Conservation (phyloP, 169 alveolate species). For the Cryptosporidium xiaoi region DNA sequence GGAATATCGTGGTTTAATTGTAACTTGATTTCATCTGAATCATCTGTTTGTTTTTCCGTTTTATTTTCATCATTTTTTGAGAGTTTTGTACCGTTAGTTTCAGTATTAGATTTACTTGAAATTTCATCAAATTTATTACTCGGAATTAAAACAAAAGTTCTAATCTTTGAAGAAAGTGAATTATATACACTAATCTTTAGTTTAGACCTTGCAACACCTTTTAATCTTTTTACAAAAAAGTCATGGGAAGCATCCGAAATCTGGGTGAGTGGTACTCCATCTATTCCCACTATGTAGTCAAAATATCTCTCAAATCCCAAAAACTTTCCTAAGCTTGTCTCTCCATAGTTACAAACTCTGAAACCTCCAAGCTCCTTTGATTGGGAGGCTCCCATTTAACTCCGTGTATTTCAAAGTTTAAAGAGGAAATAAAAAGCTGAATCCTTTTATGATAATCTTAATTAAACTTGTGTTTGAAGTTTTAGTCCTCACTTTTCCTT, state of each 20-base stretch:
- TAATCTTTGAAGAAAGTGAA: conserved; percentile 36
- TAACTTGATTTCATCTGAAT: not conserved
- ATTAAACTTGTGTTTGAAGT: not conserved
- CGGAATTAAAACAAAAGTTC: conserved; percentile 52
- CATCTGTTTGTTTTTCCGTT: not conserved
- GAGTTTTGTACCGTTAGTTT: not conserved
- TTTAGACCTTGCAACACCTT: conserved; percentile 15
- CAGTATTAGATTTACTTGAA: not conserved
- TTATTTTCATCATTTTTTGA: not conserved
- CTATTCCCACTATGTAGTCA: conserved; percentile 68
- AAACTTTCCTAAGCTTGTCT: conserved; percentile 29
- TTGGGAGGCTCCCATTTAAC: conserved; percentile 52
- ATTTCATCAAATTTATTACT: not conserved
- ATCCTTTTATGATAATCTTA: not conserved
- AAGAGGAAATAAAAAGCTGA: not conserved
- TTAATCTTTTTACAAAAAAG: conserved; percentile 52
- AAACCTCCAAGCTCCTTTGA: conserved; percentile 65
- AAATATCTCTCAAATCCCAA: conserved; percentile 51
- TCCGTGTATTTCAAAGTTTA: too few species aligned
- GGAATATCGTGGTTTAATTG: conserved; percentile 6
- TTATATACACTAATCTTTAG: conserved; percentile 38
- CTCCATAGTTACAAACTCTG: conserved; percentile 38
- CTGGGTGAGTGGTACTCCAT: conserved; percentile 64
- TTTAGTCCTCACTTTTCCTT: too few species aligned
- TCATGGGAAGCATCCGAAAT: conserved; percentile 72